These are phyloP conservation scores for Microstegium vimineum DNA, from an alignment of 176 grass and related monocot genomes.

Conservation along the genomic window DNA sequence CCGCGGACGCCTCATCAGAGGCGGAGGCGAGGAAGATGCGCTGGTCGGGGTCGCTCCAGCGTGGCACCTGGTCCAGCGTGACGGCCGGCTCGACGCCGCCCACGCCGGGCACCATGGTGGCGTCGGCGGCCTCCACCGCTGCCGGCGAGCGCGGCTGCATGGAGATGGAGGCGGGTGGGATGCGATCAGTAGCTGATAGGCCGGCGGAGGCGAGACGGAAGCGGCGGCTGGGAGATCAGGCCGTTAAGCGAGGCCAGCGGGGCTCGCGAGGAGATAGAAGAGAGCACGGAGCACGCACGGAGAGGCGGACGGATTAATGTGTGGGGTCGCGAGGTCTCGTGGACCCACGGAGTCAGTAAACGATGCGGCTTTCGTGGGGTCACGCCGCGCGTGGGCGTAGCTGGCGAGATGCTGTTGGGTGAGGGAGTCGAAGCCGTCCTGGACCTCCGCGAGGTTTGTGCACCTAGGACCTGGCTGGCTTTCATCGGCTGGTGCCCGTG, in stretches of 20 bases:
- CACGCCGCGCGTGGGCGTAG: constrained; percentile 18
- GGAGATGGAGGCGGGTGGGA: not conserved
- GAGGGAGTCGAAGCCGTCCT: not conserved
- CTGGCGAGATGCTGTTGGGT: not conserved
- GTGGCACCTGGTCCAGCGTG: constrained; percentile 78
- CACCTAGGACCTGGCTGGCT: not conserved
- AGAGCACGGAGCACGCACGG: not conserved
- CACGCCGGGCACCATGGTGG: constrained; percentile 28
- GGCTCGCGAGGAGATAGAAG: not conserved
- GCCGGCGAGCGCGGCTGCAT: constrained; percentile 43
- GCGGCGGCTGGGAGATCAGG: not conserved
- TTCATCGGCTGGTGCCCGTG: not conserved
- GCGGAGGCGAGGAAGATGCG: constrained; percentile 14
- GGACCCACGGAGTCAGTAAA: not conserved
- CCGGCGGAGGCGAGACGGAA: not conserved
- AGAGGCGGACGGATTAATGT: not conserved
- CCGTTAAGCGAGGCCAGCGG: constrained; percentile 18
- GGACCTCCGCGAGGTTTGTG: not conserved
- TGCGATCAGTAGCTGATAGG: not conserved
- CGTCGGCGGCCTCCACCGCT: not conserved
- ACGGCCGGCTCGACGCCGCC: constrained; percentile 63
- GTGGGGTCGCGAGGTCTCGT: accelerated
- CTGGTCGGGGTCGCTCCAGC: constrained; percentile 91
- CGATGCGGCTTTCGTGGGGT: not conserved
- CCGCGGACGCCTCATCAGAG: not conserved